Conservation (phyloP, 148 eudicot genomes). For the Arctostaphylos glauca region DNA sequence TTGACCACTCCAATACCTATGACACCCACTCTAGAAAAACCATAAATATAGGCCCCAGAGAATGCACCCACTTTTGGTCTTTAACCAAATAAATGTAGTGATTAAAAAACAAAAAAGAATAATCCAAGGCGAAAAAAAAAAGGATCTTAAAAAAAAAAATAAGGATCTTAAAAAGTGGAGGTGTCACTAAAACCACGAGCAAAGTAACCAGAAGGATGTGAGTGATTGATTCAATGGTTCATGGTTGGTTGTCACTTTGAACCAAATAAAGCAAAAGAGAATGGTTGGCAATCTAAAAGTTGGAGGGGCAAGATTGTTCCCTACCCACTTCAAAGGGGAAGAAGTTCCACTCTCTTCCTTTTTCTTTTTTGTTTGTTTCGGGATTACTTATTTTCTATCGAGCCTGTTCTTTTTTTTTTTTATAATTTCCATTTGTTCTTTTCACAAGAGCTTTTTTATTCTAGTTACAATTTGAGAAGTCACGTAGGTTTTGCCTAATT, state of each 20-base stretch:
- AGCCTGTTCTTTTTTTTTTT: not conserved
- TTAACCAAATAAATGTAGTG: not conserved
- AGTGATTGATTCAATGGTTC: conserved; percentile 27
- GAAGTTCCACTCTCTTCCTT: not conserved
- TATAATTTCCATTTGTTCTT: not conserved
- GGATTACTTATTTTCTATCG: not conserved
- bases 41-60: not conserved
- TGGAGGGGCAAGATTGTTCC: conserved; percentile 15
- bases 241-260: conserved; percentile 12
- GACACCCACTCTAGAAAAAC: not conserved
- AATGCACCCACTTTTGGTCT: not conserved
- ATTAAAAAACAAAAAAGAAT: not conserved
- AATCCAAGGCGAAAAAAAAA: no score
- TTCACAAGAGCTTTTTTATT: not conserved
- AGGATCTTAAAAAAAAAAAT: conserved; percentile 2
- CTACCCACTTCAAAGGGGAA: conserved; percentile 14
- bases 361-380: not conserved
- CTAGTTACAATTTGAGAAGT: not conserved
- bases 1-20: conserved; percentile 19
- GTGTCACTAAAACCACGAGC: conserved; percentile 17
- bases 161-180: conserved; percentile 10
- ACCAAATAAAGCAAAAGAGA: not conserved
- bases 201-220: not conserved
- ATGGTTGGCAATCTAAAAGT: conserved; percentile 20
- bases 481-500: no score